phyloP scores from a whole-genome alignment of 257 asterid species.

The Solanum appendiculatum region DNA sequence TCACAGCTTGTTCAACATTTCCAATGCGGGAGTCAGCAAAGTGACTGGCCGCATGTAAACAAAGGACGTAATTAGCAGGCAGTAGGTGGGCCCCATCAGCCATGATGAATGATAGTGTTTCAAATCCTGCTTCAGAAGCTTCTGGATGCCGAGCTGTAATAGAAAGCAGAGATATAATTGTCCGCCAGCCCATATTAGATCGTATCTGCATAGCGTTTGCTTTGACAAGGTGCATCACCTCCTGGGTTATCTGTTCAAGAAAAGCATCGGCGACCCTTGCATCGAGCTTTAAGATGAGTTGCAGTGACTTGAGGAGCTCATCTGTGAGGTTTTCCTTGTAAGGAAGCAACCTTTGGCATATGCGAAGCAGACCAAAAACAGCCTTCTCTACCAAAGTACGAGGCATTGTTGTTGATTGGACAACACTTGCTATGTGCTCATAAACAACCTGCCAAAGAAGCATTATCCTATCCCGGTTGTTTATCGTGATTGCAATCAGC shows the following conservation, averaged over 20 bases:
- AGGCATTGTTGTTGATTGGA: constrained; percentile 78
- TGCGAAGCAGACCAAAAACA: constrained; percentile 82
- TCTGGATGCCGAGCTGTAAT: constrained; percentile 94
- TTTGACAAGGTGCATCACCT: constrained; percentile 81
- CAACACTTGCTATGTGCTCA: constrained; percentile 72
- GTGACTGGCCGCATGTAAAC: constrained; percentile 78
- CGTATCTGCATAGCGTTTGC: constrained; percentile 86
- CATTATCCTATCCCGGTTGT: constrained; percentile 82
- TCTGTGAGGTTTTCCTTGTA: constrained; percentile 86
- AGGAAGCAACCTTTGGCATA: constrained; percentile 88
- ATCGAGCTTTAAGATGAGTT: constrained; percentile 76
- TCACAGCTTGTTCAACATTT: constrained; percentile 54
- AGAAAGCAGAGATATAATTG: constrained; percentile 71
- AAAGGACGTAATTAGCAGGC: constrained; percentile 81
- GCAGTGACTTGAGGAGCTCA: constrained; percentile 85
- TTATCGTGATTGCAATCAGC: constrained; percentile 68
- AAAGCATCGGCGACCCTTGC: constrained; percentile 96
- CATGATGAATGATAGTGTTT: constrained; percentile 74
- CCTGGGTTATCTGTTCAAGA: constrained; percentile 86
- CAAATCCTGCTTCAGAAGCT: constrained; percentile 90
- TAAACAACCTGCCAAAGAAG: constrained; percentile 83
- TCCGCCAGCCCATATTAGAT: constrained; percentile 89
- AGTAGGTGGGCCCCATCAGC: constrained; percentile 74
- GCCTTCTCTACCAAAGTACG: constrained; percentile 91
- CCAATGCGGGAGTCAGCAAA: constrained; percentile 90